Base-by-base conservation (phyloP, 495 filamentous ascomycete species). In the Xylaria flabelliformis region DNA sequence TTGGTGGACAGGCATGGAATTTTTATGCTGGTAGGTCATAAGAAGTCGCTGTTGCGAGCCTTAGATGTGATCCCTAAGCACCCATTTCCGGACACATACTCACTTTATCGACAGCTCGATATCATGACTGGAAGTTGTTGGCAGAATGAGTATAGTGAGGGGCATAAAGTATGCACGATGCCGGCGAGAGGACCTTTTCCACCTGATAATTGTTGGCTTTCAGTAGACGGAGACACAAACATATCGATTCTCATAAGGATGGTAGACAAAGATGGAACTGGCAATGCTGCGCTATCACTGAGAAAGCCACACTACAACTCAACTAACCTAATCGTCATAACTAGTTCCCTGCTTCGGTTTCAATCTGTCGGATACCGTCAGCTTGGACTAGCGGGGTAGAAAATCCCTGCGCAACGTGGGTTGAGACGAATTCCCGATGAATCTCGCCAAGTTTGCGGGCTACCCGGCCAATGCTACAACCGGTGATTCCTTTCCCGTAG, bases 381-480 rank as follows among this genome's bases (percentile, higher is more conserved):
- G 21, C 61, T 24, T 42, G 36, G 61, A 19, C 21, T 10, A 64
- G 61, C 36, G 39, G 61, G 36, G 61, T 44, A 21, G 26, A 41
- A 62, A 64, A 64, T 44, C 61, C 58, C 17, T 64, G 61, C 61
- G 39, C 32, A 61, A 44, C 39, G 61, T 64, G 39, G 61, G 15
- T 39, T 24, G 36, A 63, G 59, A 42, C 36, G 36, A 21, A 63
- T 24, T 24, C 2, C 34, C n/a, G 36, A 42, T 13, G 48, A 64
- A 64, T 3, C 36, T 29, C 61, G 13, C 21, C 36, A 44, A 44
- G 36, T 44, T 64, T 44, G 61, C 21, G n/a, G 59, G 12, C 21
- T 41, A 63, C 58, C 3, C 34, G 34, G 7, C 29, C 8, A 15
- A 9, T 4, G 32, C 36, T 9, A 6, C 19, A 21, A 61, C 34